phyloP scores from a whole-genome alignment of 2,329 filamentous ascomycete genomes.

The Orbilia ellipsospora region DNA sequence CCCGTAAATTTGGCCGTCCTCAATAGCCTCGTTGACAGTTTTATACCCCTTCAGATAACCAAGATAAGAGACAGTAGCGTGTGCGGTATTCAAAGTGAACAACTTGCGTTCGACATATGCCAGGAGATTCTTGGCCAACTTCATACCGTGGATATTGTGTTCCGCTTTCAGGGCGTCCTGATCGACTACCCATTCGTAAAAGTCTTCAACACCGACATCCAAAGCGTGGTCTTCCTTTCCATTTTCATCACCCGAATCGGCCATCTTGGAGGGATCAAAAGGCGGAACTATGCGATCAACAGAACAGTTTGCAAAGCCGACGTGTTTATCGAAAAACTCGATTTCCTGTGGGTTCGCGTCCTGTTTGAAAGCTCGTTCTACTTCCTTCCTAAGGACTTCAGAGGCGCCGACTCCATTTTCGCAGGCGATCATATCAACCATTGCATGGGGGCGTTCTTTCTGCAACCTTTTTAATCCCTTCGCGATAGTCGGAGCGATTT shows the following conservation, averaged over 20 bases:
- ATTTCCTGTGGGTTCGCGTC: constrained; percentile 42
- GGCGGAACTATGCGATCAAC: constrained; percentile 98
- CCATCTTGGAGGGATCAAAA: constrained; percentile 65
- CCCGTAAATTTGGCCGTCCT: constrained; percentile 80
- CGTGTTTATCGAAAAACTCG: constrained; percentile 69
- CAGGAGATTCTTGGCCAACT: constrained; percentile 89
- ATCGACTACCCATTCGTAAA: constrained; percentile 99
- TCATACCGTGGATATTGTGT: constrained; percentile 84
- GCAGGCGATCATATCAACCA: constrained; percentile 92
- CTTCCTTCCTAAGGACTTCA: constrained; percentile 61
- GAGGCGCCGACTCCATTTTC: constrained; percentile 98
- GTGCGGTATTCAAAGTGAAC: constrained; percentile 98
- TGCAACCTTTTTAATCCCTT: constrained; percentile 86
- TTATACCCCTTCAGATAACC: constrained; percentile 86
- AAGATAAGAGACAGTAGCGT: constrained; percentile 95
- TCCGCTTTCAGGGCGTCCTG: constrained; percentile 80
- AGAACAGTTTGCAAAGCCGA: constrained; percentile 94
- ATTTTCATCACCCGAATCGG: constrained; percentile 65
- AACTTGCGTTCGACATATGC: constrained; percentile 99
- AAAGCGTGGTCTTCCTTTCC: constrained; percentile 69
- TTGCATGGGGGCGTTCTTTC: constrained; percentile 67
- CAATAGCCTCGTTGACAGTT: constrained; percentile 88
- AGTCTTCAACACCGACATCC: constrained; percentile 95
- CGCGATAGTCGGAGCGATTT: constrained; percentile 94
- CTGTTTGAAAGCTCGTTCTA: constrained; percentile 55